Percentiles rank a stretch among this genome's conserved stretches.
Evolutionary conservation across 1,284 basidiomycete species (phyloP).

Genomic region (Coriolopsis trogii): DNA sequence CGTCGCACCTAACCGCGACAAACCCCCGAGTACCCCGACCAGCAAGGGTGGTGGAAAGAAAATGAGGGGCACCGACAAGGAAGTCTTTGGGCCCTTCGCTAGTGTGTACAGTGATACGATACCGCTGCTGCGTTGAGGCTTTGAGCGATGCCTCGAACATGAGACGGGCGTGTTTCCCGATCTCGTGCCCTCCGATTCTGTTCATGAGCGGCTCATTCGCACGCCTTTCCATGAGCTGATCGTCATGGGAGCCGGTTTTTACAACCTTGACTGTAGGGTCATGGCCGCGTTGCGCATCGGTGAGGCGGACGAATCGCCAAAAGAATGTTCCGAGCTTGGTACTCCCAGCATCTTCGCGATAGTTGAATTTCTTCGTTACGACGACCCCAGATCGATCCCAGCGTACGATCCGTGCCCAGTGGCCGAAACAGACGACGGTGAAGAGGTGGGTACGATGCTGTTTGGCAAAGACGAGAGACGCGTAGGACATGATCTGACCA

Average conservation of each 20-base stretch:
- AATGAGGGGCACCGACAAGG: conserved; percentile 10
- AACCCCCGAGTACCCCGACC: conserved; percentile 8
- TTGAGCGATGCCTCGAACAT: conserved; percentile 1
- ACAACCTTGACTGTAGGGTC: conserved; percentile 5
- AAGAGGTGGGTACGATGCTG: conserved; percentile 10
- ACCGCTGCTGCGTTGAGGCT: not conserved
- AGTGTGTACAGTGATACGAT: not conserved
- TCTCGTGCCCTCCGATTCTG: not conserved
- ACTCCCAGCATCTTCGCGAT: not conserved
- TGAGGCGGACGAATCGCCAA: conserved; percentile 6
- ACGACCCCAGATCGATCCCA: conserved; percentile 13
- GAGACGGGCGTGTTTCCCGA: conserved; percentile 2
- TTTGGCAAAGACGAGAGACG: not conserved
- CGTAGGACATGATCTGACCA: conserved; percentile 8
- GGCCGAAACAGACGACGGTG: conserved; percentile 3
- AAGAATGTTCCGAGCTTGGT: conserved; percentile 5
- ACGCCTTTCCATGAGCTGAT: not conserved
- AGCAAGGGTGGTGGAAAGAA: not conserved
- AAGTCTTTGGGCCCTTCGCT: conserved; percentile 1
- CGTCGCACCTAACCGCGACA: conserved; percentile 6
- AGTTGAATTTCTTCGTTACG: conserved; percentile 11
- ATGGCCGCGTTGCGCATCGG: not conserved
- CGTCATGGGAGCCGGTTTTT: not conserved
- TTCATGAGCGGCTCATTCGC: not conserved
- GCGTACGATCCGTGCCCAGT: conserved; percentile 5